These are phyloP conservation scores for Brassica incana DNA, from an alignment of 345 rosid genomes.

Conservation along the genomic window DNA sequence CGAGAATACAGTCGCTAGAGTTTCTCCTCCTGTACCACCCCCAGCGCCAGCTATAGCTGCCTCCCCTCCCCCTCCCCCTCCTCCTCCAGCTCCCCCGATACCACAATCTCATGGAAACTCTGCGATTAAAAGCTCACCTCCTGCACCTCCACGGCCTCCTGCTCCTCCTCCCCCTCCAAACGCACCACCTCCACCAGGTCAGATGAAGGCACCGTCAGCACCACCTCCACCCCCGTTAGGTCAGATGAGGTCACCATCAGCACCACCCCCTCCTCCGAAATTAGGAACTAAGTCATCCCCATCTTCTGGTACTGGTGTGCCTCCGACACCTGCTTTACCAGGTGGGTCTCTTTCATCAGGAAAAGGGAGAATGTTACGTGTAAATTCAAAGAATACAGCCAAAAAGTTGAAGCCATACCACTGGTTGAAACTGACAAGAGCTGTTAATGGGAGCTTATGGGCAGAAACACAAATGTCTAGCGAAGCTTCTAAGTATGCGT, in stretches of 20 bases:
- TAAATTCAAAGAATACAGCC: slow-evolving; percentile 55
- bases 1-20: slow-evolving; percentile 2
- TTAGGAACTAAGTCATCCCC: slow-evolving; percentile 21
- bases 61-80: slow-evolving; percentile 33
- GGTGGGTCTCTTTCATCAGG: slow-evolving; percentile 53
- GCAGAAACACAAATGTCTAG: slow-evolving; percentile 90
- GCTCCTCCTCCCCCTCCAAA: slow-evolving; percentile 29
- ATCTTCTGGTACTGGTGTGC: slow-evolving; percentile 25
- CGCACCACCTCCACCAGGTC: slow-evolving; percentile 49
- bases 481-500: slow-evolving; percentile 76
- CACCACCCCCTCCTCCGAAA: slow-evolving; percentile 60
- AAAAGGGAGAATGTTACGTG: slow-evolving; percentile 72
- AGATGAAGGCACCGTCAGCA: slow-evolving; percentile 30
- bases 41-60: slow-evolving; percentile 21
- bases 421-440: slow-evolving; percentile 94
- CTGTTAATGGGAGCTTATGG: slow-evolving; percentile 95
- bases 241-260: slow-evolving; percentile 32
- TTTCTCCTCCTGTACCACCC: slow-evolving; percentile 34
- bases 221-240: slow-evolving; percentile 53
- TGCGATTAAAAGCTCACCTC: slow-evolving; percentile 42
- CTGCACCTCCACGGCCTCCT: slow-evolving; percentile 56
- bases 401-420: slow-evolving; percentile 94
- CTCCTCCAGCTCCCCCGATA: slow-evolving; percentile 38
- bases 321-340: slow-evolving; percentile 62
- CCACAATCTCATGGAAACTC: slow-evolving; percentile 40